Base-by-base conservation (phyloP, 2,329 filamentous ascomycete species). In the Endocalyx cinctus region DNA sequence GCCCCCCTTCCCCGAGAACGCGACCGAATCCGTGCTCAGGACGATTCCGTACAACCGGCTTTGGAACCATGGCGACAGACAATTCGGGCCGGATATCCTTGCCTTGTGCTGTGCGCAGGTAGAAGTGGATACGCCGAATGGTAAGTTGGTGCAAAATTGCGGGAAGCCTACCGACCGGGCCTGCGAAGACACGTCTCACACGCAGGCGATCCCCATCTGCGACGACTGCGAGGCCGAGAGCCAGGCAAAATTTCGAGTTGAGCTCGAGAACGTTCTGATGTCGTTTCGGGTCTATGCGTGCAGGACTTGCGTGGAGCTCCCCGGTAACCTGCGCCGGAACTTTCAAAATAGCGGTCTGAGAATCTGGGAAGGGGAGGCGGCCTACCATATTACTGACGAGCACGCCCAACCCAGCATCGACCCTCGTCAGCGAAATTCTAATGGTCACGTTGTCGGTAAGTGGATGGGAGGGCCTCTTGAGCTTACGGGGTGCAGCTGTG, bases 151-250 rank as follows among this genome's bases (percentile, higher is more conserved):
- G 5, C 19, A 22, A 2, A n/a, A 3, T 4, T 39, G 41, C 13
- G 13, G 12, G 1, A 27, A 17, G 4, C 8, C 4, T 4, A 39
- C 38, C 2, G 4, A 1, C 2, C 4, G 10, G 3, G 35, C 31
- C 5, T 44, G 41, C 27, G 41, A 44, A 26, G 41, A 44, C 23
- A 33, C 29, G 1, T n/a, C 13, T 0, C 38, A 41, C 12, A 17
- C 6, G 19, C 27, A 19, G 10, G n/a, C 23, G 1, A 2, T 22
- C 5, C 31, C 41, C 4, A 39, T 44, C 10, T 44, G 41, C 14
- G 29, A 34, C 6, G 10, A 23, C 1, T 39, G 34, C 16, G 41
- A 44, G 11, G 4, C 5, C 3, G 4, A 11, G 20, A 39, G 27
- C 15, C 25, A 20, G 3, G 7, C n/a, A 4, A 19, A n/a, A 5